A percentile compares a stretch with the other conserved stretches of the same genome.
phyloP scores from a whole-genome alignment of 306 rosid species.

The Prunus kanzakura region DNA sequence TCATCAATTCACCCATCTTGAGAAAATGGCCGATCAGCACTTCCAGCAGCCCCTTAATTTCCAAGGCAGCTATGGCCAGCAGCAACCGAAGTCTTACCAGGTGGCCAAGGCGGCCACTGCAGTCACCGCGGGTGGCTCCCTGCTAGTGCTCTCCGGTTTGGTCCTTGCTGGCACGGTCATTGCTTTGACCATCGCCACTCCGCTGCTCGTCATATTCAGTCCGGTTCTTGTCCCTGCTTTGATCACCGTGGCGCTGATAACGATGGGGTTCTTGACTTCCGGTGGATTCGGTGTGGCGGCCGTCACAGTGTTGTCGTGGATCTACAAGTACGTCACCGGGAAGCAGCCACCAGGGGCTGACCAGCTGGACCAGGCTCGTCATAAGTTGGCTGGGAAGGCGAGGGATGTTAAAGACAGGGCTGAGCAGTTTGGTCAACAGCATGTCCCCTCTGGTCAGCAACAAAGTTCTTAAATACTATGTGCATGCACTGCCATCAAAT shows the following conservation, averaged over 20 bases:
- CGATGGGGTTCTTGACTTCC: conserved; percentile 58
- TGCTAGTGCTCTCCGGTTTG: conserved; percentile 53
- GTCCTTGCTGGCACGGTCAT: conserved; percentile 51
- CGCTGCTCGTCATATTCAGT: conserved; percentile 74
- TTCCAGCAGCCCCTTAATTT: background rate
- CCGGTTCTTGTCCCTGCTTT: conserved; percentile 76
- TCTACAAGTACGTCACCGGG: conserved; percentile 55
- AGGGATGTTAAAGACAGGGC: conserved; percentile 71
- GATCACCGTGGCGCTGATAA: conserved; percentile 31
- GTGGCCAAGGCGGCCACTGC: conserved; percentile 62
- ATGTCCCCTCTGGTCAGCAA: conserved; percentile 37
- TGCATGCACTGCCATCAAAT: too few relatives aligned
- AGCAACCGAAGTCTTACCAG: conserved; percentile 33
- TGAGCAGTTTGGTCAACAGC: conserved; percentile 58
- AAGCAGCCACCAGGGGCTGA: conserved; percentile 49
- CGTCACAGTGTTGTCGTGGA: conserved; percentile 63
- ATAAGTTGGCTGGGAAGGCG: conserved; percentile 48
- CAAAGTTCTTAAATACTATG: conserved; percentile 22
- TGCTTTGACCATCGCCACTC: conserved; percentile 50
- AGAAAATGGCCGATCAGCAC: background rate
- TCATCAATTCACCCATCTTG: background rate
- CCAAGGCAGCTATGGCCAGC: conserved; percentile 4
- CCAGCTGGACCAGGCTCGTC: conserved; percentile 48
- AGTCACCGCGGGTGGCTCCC: conserved; percentile 56
- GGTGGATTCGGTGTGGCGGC: conserved; percentile 75